These are phyloP conservation scores for Arthroderma sp. DNA, from an alignment of 2,329 filamentous ascomycete genomes.

Conservation along the genomic window DNA sequence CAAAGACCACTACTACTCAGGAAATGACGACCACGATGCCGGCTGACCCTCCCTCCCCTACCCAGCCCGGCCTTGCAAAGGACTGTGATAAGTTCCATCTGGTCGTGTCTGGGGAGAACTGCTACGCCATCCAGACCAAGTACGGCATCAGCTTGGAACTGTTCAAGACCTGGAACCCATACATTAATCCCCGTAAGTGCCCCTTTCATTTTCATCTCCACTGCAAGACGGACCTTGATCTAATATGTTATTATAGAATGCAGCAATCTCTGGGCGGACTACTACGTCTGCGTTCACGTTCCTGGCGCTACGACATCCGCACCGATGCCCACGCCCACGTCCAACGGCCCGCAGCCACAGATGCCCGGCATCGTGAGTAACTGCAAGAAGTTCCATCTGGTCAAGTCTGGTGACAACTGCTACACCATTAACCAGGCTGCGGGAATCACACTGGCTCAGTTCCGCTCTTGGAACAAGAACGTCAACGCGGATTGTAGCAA, in stretches of 20 bases:
- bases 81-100: conserved; percentile 6
- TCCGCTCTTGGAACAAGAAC: conserved; percentile 18
- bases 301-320: neutral
- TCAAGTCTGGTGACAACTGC: neutral
- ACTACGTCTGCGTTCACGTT: neutral
- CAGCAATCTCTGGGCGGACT: neutral
- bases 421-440: neutral
- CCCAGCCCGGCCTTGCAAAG: conserved; percentile 4
- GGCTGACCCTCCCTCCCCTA: conserved; percentile 2
- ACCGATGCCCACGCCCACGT: neutral
- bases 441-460: conserved; percentile 7
- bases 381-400: conserved; percentile 3
- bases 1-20: neutral
- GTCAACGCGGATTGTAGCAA: conserved; percentile 15
- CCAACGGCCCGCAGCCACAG: neutral
- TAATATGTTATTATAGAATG: neutral
- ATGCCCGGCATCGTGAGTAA: conserved; percentile 1
- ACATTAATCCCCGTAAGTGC: neutral
- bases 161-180: neutral
- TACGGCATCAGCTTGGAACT: neutral
- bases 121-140: neutral
- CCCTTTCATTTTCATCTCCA: neutral
- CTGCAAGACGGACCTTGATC: neutral
- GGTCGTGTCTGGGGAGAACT: neutral
- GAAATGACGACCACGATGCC: neutral